These are phyloP conservation scores for Alisma plantagoaquatica DNA, from an alignment of 106 monocot species.

Conservation along the genomic window DNA sequence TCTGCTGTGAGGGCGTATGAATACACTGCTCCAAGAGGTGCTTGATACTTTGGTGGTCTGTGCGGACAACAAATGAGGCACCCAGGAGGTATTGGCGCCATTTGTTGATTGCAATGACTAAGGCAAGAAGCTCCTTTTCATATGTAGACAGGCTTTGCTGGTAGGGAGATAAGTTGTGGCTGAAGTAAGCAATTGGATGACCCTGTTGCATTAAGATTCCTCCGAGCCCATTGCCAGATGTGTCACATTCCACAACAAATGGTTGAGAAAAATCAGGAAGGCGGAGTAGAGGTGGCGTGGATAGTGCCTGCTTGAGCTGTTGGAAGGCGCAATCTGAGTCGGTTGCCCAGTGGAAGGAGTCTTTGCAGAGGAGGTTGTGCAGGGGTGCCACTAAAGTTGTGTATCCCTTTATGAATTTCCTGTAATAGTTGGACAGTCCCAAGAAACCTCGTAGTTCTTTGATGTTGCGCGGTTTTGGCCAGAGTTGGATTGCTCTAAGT, in stretches of 20 bases:
- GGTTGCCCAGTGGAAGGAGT: not conserved
- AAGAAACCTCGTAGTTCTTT: not conserved
- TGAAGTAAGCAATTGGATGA: not conserved
- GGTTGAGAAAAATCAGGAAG: not conserved
- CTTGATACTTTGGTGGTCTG: not conserved
- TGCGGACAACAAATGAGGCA: not conserved
- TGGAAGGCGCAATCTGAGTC: not conserved
- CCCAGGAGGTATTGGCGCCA: not conserved
- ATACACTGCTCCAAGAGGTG: not conserved
- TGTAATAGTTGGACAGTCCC: not conserved
- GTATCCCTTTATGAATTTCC: not conserved
- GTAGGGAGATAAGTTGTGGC: not conserved
- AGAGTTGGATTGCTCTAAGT: not conserved
- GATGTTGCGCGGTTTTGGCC: not conserved
- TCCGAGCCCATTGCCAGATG: constrained; percentile 2
- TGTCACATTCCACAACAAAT: constrained; percentile 1
- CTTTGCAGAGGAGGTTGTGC: not conserved
- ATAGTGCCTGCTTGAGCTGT: not conserved
- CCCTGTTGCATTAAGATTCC: constrained; percentile 3
- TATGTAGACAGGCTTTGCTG: too few species aligned
- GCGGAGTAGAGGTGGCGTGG: not conserved
- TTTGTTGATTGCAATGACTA: not conserved
- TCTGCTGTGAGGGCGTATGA: not conserved
- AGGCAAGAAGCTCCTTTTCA: too few species aligned
- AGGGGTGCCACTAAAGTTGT: not conserved